phyloP scores from a whole-genome alignment of 1,284 basidiomycete genomes.

The Austroboletus novae-zelandiae region DNA sequence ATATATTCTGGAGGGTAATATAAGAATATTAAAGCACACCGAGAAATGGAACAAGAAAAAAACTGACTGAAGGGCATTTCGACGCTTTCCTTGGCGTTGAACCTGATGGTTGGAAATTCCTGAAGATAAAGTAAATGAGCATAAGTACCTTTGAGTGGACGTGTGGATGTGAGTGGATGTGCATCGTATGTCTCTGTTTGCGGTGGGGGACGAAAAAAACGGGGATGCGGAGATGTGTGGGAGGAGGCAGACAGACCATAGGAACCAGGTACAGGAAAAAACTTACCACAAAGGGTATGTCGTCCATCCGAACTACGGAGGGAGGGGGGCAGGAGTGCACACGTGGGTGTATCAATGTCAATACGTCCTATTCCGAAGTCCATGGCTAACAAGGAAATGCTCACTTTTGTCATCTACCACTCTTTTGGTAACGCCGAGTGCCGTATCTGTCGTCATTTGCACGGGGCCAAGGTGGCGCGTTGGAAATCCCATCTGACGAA shows the following conservation, averaged over 20 bases:
- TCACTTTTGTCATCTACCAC: slow-evolving; percentile 59
- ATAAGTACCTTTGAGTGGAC: no score
- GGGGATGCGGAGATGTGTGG: no score
- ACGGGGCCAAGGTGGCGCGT: slow-evolving; percentile 68
- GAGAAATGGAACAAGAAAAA: not conserved
- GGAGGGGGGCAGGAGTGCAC: not conserved
- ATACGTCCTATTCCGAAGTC: not conserved
- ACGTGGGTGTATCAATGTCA: no score
- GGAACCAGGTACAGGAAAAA: no score
- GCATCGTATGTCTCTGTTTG: no score
- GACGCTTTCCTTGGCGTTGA: slow-evolving; percentile 81
- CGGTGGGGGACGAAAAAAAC: no score
- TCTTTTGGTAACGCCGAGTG: slow-evolving; percentile 75
- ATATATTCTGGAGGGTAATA: slow-evolving; percentile 57
- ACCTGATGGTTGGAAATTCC: slow-evolving; percentile 86
- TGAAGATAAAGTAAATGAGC: slow-evolving; percentile 26
- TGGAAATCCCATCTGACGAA: slow-evolving; percentile 88
- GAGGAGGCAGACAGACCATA: no score
- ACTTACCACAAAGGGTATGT: slow-evolving; percentile 44
- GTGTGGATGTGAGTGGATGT: no score
- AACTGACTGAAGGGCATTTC: slow-evolving; percentile 91
- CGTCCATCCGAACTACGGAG: slow-evolving; percentile 40
- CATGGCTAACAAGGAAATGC: slow-evolving; percentile 14
- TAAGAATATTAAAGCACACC: not conserved
- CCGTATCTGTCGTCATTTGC: slow-evolving; percentile 99